A percentile compares a stretch with the other conserved stretches of the same genome.
Conservation (phyloP, 179 eudicot species). For the Sideroxylon spinosum region DNA sequence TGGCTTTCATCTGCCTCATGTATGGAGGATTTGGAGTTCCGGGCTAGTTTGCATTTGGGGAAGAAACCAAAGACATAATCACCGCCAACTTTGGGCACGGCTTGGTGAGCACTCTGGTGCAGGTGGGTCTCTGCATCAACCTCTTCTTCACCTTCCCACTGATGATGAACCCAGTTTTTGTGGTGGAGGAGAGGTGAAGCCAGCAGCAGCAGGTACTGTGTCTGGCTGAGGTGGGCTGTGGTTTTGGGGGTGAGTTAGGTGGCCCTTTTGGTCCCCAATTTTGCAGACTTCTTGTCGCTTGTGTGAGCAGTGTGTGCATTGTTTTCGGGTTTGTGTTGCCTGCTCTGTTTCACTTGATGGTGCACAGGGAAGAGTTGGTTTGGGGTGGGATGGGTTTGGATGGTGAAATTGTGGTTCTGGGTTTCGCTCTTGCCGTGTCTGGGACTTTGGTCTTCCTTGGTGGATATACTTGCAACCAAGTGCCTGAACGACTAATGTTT, state of each 20-base stretch:
- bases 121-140: slow-evolving; percentile 72
- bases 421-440: slow-evolving; percentile 51
- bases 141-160: slow-evolving; percentile 78
- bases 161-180: slow-evolving; percentile 98
- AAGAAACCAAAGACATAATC: slow-evolving; percentile 72
- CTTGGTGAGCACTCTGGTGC: slow-evolving; percentile 60
- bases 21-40: slow-evolving; percentile 68
- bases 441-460: slow-evolving; percentile 74
- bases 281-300: slow-evolving; percentile 87
- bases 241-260: slow-evolving; percentile 60
- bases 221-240: slow-evolving; percentile 77
- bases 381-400: slow-evolving; percentile 36
- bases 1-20: slow-evolving; percentile 60
- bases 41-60: slow-evolving; percentile 91
- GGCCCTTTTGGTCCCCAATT: slow-evolving; percentile 78
- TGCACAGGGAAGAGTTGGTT: slow-evolving; percentile 56
- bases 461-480: slow-evolving; percentile 43
- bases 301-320: slow-evolving; percentile 97
- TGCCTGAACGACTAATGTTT: slow-evolving; percentile 26
- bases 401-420: slow-evolving; percentile 54
- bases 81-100: slow-evolving; percentile 84
- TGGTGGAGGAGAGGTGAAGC: slow-evolving; percentile 80
- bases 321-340: slow-evolving; percentile 87
- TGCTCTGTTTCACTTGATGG: slow-evolving; percentile 69
- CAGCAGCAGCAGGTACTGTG: slow-evolving; percentile 33